phyloP scores from a whole-genome alignment of 164 flowering plant species.

The Pachysandra terminalis region DNA sequence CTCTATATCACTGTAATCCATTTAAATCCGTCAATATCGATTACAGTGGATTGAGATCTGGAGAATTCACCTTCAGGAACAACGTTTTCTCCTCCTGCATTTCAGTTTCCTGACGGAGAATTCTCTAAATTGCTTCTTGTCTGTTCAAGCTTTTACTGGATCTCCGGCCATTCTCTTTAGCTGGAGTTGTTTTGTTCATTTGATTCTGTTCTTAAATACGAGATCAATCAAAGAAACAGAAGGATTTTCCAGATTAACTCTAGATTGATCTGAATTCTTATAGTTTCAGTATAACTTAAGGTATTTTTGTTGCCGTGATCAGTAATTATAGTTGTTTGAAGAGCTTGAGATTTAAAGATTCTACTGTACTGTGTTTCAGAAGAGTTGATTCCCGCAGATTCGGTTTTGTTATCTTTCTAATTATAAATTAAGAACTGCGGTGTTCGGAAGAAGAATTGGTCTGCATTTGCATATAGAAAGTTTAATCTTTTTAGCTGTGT shows the following conservation, averaged over 20 bases:
- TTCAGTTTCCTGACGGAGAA: background rate
- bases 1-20: background rate
- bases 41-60: slow-evolving; percentile 10
- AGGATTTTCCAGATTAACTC: background rate
- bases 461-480: background rate
- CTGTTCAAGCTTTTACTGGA: background rate
- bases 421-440: background rate
- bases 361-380: background rate
- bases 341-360: background rate
- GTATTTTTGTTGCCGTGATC: background rate
- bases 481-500: background rate
- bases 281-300: background rate
- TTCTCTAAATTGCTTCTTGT: background rate
- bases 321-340: background rate
- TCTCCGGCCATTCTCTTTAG: background rate
- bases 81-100: background rate
- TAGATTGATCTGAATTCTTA: background rate
- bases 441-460: background rate
- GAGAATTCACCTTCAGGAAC: slow-evolving; percentile 4
- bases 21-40: background rate
- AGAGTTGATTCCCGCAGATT: background rate
- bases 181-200: background rate
- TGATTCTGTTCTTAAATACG: background rate
- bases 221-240: slow-evolving; percentile 8
- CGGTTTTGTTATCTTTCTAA: background rate